Evolutionary conservation across 2,329 filamentous ascomycete genomes (phyloP).

Genomic region (Trichoderma sp.): DNA sequence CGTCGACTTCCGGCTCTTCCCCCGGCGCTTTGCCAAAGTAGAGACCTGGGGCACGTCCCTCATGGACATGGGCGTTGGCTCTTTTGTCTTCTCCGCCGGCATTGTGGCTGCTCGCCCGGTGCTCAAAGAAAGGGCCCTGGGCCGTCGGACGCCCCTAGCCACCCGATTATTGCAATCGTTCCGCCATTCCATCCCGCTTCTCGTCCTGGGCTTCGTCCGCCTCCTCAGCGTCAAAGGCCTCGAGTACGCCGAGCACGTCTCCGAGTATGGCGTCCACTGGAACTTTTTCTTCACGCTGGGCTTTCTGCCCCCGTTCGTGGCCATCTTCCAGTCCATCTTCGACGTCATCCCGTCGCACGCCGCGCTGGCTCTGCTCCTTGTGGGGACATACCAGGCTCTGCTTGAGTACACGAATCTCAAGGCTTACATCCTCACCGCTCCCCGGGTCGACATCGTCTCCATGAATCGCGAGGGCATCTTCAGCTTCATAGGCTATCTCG

Average conservation of each 20-base stretch:
- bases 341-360: conserved; percentile 75
- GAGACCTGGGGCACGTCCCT: conserved; percentile 99
- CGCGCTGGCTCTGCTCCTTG: conserved; percentile 69
- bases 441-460: conserved; percentile 75
- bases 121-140: conserved; percentile 66
- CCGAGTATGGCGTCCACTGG: conserved; percentile 98
- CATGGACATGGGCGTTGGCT: conserved; percentile 97
- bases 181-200: conserved; percentile 79
- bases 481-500: conserved; percentile 89
- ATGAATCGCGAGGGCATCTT: conserved; percentile 96
- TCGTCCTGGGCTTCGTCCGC: conserved; percentile 77
- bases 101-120: conserved; percentile 84
- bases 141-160: conserved; percentile 52
- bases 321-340: conserved; percentile 74
- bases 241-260: conserved; percentile 95
- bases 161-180: conserved; percentile 66
- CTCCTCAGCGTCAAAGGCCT: conserved; percentile 89
- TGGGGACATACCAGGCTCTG: conserved; percentile 69
- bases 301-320: conserved; percentile 84
- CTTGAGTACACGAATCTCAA: conserved; percentile 80
- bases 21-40: conserved; percentile 92
- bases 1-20: conserved; percentile 92
- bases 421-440: conserved; percentile 78
- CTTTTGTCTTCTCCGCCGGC: conserved; percentile 93
- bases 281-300: conserved; percentile 99